Evolutionary conservation across 805 yeast genomes (phyloP).

Genomic region (Cyberlindnera maclurae): DNA sequence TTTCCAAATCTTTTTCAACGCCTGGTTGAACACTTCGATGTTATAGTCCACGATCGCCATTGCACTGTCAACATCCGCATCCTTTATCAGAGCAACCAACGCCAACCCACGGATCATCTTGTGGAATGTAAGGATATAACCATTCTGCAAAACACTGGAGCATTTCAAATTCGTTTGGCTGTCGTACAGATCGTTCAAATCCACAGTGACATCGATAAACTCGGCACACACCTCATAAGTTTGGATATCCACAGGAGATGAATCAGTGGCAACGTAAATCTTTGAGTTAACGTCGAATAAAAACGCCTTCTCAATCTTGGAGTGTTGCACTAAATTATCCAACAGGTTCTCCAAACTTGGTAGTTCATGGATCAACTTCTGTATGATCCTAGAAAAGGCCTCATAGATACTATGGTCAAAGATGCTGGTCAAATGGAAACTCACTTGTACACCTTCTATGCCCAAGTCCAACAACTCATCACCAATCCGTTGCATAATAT

Average conservation of each 20-base stretch:
- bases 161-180: conserved; percentile 39
- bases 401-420: conserved; percentile 95
- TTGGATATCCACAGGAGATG: conserved; percentile 91
- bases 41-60: conserved; percentile 80
- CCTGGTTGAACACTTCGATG: conserved; percentile 69
- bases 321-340: conserved; percentile 82
- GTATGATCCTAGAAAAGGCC: conserved; percentile 90
- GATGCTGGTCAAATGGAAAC: conserved; percentile 87
- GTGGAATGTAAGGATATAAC: conserved; percentile 73
- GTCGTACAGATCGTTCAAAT: conserved; percentile 67
- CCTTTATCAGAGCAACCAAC: conserved; percentile 74
- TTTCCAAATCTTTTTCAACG: conserved; percentile 59
- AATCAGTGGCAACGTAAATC: conserved; percentile 92
- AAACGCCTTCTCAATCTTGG: conserved; percentile 88
- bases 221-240: conserved; percentile 97
- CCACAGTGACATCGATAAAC: conserved; percentile 90
- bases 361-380: conserved; percentile 81
- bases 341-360: conserved; percentile 84
- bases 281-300: conserved; percentile 88
- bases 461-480: conserved; percentile 89
- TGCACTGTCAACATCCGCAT: conserved; percentile 36
- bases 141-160: conserved; percentile 72
- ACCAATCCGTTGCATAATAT: conserved; percentile 91
- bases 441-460: conserved; percentile 82
- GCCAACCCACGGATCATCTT: conserved; percentile 94